Base-by-base conservation (phyloP, 768 basidiomycete species). In the Boletus fagicola region DNA sequence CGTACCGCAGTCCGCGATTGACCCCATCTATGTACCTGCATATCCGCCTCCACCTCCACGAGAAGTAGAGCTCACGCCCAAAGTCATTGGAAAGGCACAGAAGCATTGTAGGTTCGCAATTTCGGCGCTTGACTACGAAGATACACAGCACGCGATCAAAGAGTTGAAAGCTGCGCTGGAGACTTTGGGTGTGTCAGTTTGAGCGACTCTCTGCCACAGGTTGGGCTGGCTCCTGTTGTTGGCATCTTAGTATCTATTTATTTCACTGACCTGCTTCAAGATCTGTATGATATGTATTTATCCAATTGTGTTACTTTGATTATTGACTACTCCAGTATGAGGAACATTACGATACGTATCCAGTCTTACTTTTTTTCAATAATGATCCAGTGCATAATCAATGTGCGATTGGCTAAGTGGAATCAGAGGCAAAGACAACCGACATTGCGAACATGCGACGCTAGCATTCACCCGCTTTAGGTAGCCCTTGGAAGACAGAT, bases 71-170 rank as follows among this genome's bases (percentile, higher is more conserved):
- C 72, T 94, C 46, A 83, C 88, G 1, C 84, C 89, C 5, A 76
- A 76, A 51, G 68, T 85, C 52, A 80, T 97, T 26, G 78, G 86
- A 20, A 84, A 87, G 60, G 84, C 83, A 15, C 95, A 99, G 78
- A 97, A 91, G 68, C 94, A 95, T 65, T 94, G 94, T 63, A 82
- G 83, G 52, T 97, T 89, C 75, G 96, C 96, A 8, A 92, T 98
- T 56, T 93, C 91, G 31, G 85, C 97, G n/a, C 77, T 99, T 53
- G 94, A 98, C 68, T 98, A 95, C 69, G 96, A 98, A 68, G 96
- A 99, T 72, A 78, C 80, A 11, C 88, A 90, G 61, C 90, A 91
- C 64, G 96, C 96, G 18, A 80, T 83, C 67, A 87, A 82, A 68
- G 94, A 99, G 73, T 73, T 99, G 62, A 79, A 82, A 62, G 78